Conservation (phyloP, 331 rosid genomes). For the Acacia concinna region DNA sequence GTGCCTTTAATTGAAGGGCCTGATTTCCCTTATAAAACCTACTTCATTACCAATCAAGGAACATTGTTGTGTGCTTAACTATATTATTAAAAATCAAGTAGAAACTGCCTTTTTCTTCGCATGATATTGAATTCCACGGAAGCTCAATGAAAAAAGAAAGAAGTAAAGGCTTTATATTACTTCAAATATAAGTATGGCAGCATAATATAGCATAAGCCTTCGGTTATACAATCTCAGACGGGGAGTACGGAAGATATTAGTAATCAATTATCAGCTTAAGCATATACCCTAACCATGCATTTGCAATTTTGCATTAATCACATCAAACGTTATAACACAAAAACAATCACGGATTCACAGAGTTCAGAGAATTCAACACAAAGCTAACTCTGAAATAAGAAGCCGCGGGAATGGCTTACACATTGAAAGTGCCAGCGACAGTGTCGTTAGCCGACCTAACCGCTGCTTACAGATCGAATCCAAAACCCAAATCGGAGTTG, state of each 20-base stretch:
- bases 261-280: background rate
- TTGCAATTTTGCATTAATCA: background rate
- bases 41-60: background rate
- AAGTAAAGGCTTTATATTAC: background rate
- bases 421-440: constrained; percentile 78
- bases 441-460: constrained; percentile 87
- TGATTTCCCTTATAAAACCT: background rate
- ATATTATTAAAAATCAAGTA: background rate
- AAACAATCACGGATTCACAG: background rate
- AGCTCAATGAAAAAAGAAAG: background rate
- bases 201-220: background rate
- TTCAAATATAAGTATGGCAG: background rate
- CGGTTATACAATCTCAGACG: background rate
- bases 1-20: background rate
- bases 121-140: background rate
- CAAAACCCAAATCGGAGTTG: constrained; percentile 40
- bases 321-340: background rate
- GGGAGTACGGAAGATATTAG: background rate
- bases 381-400: background rate
- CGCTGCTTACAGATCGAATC: constrained; percentile 84
- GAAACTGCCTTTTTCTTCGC: background rate
- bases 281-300: background rate
- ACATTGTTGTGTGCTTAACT: background rate
- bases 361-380: background rate
- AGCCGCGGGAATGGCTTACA: constrained; percentile 43